A percentile compares a stretch with the other conserved stretches of the same genome.
phyloP scores from a whole-genome alignment of 495 filamentous ascomycete genomes.

The Tirmania nivea region DNA sequence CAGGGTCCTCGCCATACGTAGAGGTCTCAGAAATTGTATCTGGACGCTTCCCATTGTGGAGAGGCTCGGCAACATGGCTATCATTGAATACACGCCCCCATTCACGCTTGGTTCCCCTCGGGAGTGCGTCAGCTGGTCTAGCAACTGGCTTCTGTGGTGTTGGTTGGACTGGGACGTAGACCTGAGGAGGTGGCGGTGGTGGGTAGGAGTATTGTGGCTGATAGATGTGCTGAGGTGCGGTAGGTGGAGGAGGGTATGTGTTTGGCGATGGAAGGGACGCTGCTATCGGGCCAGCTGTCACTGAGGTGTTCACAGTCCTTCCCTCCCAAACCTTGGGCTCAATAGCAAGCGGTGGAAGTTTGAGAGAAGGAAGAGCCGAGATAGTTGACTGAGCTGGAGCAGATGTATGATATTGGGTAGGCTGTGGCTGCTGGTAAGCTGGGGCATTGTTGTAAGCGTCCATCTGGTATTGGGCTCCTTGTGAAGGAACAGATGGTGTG shows the following conservation, averaged over 20 bases:
- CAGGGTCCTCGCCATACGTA: background rate
- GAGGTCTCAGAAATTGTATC: conserved; percentile 4
- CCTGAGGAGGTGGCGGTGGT: background rate
- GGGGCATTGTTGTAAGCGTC: background rate
- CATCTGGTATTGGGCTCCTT: too few species aligned
- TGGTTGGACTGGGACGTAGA: conserved; percentile 8
- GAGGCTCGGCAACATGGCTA: conserved; percentile 13
- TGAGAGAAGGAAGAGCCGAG: background rate
- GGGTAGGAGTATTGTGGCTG: background rate
- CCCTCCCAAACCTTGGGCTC: background rate
- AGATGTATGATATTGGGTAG: conserved; percentile 1
- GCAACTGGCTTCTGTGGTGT: conserved; percentile 15
- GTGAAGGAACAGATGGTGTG: conserved; percentile 9
- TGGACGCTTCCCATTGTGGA: conserved; percentile 15
- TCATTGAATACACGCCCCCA: conserved; percentile 19
- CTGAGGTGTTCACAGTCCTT: background rate
- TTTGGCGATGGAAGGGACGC: background rate
- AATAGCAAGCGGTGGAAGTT: background rate
- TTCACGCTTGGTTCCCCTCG: conserved; percentile 13
- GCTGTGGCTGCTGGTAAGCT: background rate
- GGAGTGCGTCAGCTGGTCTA: background rate
- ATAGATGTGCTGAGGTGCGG: background rate
- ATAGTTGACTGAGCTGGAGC: background rate
- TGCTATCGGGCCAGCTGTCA: background rate
- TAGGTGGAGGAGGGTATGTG: background rate